Evolutionary conservation across 805 yeast species (phyloP).

Genomic region (Kluyveromyces aestuarii): DNA sequence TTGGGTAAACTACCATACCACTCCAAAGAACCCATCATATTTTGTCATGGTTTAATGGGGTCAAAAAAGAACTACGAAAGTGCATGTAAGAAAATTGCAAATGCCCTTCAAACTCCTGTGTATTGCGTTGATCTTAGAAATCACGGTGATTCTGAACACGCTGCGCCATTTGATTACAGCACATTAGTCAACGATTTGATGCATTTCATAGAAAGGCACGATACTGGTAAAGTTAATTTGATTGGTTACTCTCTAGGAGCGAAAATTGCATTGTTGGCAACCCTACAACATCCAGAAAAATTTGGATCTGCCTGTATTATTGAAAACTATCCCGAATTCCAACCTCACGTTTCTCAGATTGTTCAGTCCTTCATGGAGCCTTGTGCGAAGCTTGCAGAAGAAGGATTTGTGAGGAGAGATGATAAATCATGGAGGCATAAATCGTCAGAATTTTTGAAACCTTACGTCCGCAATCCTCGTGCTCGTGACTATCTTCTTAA

Average conservation of each 20-base stretch:
- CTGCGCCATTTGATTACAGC: slow-evolving; percentile 33
- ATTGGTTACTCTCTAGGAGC: slow-evolving; percentile 48
- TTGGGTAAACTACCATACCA: slow-evolving; percentile 15
- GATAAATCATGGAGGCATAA: slow-evolving; percentile 25
- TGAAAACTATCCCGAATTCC: slow-evolving; percentile 38
- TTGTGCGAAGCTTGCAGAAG: slow-evolving; percentile 20
- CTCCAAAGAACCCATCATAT: slow-evolving; percentile 28
- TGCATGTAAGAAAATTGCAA: slow-evolving; percentile 31
- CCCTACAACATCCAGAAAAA: slow-evolving; percentile 32
- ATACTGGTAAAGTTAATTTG: slow-evolving; percentile 22
- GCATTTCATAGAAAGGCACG: slow-evolving; percentile 25
- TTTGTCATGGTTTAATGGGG: slow-evolving; percentile 44
- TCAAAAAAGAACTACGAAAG: slow-evolving; percentile 33
- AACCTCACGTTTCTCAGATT: slow-evolving; percentile 28
- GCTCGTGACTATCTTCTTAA: slow-evolving; percentile 32
- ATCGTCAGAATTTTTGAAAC: slow-evolving; percentile 13
- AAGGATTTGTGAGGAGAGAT: slow-evolving; percentile 14
- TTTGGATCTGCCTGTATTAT: slow-evolving; percentile 34
- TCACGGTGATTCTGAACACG: slow-evolving; percentile 38
- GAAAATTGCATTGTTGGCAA: slow-evolving; percentile 38
- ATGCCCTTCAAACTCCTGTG: slow-evolving; percentile 25
- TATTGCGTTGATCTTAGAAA: slow-evolving; percentile 40
- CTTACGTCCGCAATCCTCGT: slow-evolving; percentile 17
- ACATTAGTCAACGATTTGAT: slow-evolving; percentile 36
- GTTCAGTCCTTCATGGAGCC: slow-evolving; percentile 33